A percentile compares a stretch with the other conserved stretches of the same genome.
Conservation (phyloP, 495 filamentous ascomycete genomes). For the Hyaloscypha variabilis region DNA sequence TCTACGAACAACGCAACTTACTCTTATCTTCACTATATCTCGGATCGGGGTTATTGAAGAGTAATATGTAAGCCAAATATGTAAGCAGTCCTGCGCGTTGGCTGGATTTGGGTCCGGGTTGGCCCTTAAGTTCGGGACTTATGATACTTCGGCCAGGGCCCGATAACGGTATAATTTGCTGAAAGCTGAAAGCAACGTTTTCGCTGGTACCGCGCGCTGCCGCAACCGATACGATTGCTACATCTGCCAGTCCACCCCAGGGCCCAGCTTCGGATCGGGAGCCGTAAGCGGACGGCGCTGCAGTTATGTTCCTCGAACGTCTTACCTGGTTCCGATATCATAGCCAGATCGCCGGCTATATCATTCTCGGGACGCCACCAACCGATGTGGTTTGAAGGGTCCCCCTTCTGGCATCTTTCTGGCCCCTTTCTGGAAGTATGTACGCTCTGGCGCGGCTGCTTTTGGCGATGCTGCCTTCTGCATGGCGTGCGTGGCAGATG, state of each 20-base stretch:
- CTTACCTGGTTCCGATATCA: slow-evolving; percentile 58
- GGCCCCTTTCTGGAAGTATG: not conserved
- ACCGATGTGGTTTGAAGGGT: not conserved
- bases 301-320: slow-evolving; percentile 52
- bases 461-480: not conserved
- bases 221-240: slow-evolving; percentile 33
- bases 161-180: slow-evolving; percentile 57
- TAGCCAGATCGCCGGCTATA: slow-evolving; percentile 42
- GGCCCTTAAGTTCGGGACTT: slow-evolving; percentile 10
- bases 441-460: not conserved
- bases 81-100: slow-evolving; percentile 54
- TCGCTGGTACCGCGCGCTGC: slow-evolving; percentile 61
- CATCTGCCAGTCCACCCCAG: slow-evolving; percentile 22
- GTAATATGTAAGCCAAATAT: slow-evolving; percentile 34
- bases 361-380: slow-evolving; percentile 5
- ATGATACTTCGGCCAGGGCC: slow-evolving; percentile 50
- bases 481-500: not conserved
- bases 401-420: not conserved
- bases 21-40: slow-evolving; percentile 40
- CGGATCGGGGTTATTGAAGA: slow-evolving; percentile 54
- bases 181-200: slow-evolving; percentile 65
- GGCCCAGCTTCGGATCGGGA: slow-evolving; percentile 52
- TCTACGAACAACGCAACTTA: slow-evolving; percentile 45
- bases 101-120: slow-evolving; percentile 45
- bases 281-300: slow-evolving; percentile 54